Evolutionary conservation across 345 rosid species (phyloP).

Genomic region (Arabis alpina): DNA sequence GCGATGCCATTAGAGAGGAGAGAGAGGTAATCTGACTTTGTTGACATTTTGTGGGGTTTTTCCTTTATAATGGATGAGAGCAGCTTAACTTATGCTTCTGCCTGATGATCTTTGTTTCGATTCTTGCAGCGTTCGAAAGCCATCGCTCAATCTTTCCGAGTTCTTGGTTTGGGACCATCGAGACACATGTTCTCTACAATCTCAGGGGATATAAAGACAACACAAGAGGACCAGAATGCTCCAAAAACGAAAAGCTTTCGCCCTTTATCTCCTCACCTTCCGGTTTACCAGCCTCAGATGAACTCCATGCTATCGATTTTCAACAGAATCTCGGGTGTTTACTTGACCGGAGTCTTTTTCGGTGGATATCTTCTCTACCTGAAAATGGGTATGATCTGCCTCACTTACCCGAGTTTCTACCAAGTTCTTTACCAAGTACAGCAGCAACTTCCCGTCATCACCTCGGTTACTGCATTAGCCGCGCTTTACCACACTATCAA

Average conservation of each 20-base stretch:
- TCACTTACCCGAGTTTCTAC: conserved; percentile 45
- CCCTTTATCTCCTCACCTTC: conserved; percentile 43
- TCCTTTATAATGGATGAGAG: background rate
- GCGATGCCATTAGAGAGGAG: conserved; percentile 32
- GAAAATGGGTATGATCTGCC: conserved; percentile 47
- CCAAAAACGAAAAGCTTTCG: conserved; percentile 42
- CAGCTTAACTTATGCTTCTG: conserved; percentile 16
- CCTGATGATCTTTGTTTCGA: background rate
- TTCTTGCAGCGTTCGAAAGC: conserved; percentile 29
- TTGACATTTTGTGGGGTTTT: background rate
- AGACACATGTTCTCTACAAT: conserved; percentile 40
- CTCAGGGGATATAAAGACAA: conserved; percentile 37
- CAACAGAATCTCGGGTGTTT: conserved; percentile 47
- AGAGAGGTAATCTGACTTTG: conserved; percentile 33
- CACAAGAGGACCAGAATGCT: conserved; percentile 24
- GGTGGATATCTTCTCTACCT: conserved; percentile 43
- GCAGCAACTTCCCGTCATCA: conserved; percentile 43
- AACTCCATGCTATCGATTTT: conserved; percentile 46
- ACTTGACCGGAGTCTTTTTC: conserved; percentile 43
- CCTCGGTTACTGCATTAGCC: conserved; percentile 43
- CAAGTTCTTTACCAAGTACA: conserved; percentile 41
- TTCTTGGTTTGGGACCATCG: conserved; percentile 38
- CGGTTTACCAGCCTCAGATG: conserved; percentile 48
- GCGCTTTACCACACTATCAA: conserved; percentile 42
- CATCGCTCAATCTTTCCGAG: conserved; percentile 23